A percentile compares a stretch with the other conserved stretches of the same genome.
Evolutionary conservation across 2,329 filamentous ascomycete genomes (phyloP).

Genomic region (Ploettnerulaceae sp.): DNA sequence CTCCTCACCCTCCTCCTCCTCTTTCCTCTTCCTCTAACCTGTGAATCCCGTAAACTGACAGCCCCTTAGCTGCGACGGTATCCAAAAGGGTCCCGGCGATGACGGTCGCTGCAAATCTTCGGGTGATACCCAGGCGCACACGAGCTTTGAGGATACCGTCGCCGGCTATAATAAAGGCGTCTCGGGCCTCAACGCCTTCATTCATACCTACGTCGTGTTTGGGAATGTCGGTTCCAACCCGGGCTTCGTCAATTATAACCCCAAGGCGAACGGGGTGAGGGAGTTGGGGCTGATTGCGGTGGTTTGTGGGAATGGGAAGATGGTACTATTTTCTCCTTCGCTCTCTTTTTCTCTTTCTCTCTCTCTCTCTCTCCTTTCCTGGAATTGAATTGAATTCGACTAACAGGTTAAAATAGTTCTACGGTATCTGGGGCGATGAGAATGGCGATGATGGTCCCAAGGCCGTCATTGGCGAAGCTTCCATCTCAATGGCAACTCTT

Average conservation of each 20-base stretch:
- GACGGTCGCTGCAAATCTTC: conserved; percentile 44
- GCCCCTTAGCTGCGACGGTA: conserved; percentile 44
- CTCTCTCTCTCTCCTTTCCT: background rate
- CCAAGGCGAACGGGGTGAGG: conserved; percentile 40
- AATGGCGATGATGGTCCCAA: conserved; percentile 49
- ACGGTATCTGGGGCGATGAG: conserved; percentile 57
- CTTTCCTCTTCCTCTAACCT: background rate
- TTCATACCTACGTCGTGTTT: conserved; percentile 50
- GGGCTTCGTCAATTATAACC: conserved; percentile 39
- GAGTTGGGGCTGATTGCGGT: conserved; percentile 52
- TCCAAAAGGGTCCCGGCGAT: conserved; percentile 38
- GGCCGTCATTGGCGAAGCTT: conserved; percentile 51
- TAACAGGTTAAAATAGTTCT: conserved; percentile 37
- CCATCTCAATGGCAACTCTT: conserved; percentile 51
- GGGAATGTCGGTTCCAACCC: conserved; percentile 41
- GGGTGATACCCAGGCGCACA: conserved; percentile 42
- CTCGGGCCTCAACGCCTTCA: conserved; percentile 45
- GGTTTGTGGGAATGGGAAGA: conserved; percentile 43
- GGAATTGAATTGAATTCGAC: background rate
- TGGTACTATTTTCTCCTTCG: conserved; percentile 26
- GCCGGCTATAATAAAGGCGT: conserved; percentile 37
- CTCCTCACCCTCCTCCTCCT: background rate
- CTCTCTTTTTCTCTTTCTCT: background rate
- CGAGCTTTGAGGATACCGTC: conserved; percentile 43
- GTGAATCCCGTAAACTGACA: background rate